Evolutionary conservation across 495 filamentous ascomycete genomes (phyloP).

Genomic region (Halenospora varia): DNA sequence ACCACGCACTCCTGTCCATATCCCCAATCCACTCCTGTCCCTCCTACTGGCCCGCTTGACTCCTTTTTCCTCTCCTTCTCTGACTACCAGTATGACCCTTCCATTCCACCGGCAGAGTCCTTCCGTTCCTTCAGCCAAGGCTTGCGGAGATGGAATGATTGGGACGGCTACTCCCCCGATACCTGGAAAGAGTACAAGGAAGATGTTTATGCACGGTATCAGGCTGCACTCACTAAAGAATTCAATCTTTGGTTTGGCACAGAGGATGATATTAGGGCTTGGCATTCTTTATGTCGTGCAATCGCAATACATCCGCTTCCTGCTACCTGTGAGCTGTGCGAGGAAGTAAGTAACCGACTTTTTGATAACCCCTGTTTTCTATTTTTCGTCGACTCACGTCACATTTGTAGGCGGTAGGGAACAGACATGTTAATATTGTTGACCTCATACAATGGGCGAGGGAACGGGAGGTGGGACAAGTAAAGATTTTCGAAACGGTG

Average conservation of each 20-base stretch:
- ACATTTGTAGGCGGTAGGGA: slow-evolving; percentile 8
- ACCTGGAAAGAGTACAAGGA: slow-evolving; percentile 14
- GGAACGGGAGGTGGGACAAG: neutral
- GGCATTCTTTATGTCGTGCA: slow-evolving; percentile 16
- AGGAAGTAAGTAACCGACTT: slow-evolving; percentile 4
- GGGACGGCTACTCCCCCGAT: slow-evolving; percentile 1
- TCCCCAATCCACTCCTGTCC: neutral
- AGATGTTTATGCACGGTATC: slow-evolving; percentile 5
- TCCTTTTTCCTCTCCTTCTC: slow-evolving; percentile 23
- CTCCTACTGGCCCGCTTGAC: slow-evolving; percentile 2
- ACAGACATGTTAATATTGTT: slow-evolving; percentile 15
- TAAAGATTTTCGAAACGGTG: slow-evolving; percentile 1
- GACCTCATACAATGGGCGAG: slow-evolving; percentile 9
- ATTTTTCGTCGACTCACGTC: neutral
- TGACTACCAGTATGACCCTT: slow-evolving; percentile 22
- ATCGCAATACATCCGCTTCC: slow-evolving; percentile 11
- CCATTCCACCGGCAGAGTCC: slow-evolving; percentile 22
- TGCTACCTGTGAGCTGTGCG: slow-evolving; percentile 4
- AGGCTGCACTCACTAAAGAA: slow-evolving; percentile 11
- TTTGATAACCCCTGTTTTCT: neutral
- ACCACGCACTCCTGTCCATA: neutral
- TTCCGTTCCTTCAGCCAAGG: slow-evolving; percentile 16
- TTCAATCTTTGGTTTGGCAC: slow-evolving; percentile 14
- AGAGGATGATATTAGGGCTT: slow-evolving; percentile 4
- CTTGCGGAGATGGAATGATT: slow-evolving; percentile 1